Evolutionary conservation across 345 rosid genomes (phyloP).

Genomic region (Eucalyptus virginea): DNA sequence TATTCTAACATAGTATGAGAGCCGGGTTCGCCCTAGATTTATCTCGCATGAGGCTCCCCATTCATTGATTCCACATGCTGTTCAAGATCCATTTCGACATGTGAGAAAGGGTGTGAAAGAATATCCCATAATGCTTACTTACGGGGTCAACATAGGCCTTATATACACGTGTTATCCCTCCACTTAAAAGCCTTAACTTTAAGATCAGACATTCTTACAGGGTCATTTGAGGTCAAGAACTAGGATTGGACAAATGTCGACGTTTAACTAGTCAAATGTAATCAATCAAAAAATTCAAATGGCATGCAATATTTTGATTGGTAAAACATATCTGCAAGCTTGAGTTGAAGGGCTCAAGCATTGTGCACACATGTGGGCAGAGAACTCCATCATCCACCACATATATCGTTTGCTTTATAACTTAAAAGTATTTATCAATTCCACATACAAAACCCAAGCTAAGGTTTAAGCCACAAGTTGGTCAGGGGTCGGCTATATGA

Average conservation of each 20-base stretch:
- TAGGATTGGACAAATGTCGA: neutral
- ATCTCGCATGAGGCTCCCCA: neutral
- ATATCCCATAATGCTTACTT: neutral
- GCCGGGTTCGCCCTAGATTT: neutral
- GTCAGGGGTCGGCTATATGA: neutral
- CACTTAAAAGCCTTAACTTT: neutral
- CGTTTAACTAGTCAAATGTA: neutral
- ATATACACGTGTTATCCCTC: neutral
- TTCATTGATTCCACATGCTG: neutral
- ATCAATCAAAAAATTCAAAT: neutral
- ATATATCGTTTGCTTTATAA: neutral
- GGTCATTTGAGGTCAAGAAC: neutral
- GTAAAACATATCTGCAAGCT: neutral
- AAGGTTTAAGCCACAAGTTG: neutral
- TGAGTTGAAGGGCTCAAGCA: neutral
- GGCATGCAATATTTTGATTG: neutral
- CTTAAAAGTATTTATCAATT: neutral
- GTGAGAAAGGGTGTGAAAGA: neutral
- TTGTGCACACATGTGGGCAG: neutral
- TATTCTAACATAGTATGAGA: neutral
- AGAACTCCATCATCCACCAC: neutral
- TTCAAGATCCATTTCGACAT: neutral
- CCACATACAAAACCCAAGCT: neutral
- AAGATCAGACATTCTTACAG: neutral
- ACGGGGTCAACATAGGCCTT: neutral